Base-by-base conservation (phyloP, 2,329 filamentous ascomycete genomes). In the Claviceps fusiformis region DNA sequence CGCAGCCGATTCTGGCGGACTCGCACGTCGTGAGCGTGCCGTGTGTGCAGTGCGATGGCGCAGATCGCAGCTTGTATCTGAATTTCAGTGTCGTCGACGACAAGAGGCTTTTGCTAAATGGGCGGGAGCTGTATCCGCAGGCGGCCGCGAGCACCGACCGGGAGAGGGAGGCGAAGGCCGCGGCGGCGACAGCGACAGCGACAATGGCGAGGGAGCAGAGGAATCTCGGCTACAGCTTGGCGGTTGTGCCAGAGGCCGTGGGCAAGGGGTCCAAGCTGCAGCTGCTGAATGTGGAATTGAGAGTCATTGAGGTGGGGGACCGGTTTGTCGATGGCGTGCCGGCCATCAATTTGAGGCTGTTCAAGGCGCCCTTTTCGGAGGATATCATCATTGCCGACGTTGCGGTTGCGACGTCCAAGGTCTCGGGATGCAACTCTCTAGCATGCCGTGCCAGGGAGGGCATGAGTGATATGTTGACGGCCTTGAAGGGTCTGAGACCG, bases 231-330 rank as follows among this genome's bases (percentile, higher is more conserved):
- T 82, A 77, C 62, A 72, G 71, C 55, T 65, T 81, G 37, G 67
- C 71, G 48, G 68, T 73, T 27, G 68, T 67, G 39, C 70, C 70
- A 24, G 66, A 69, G 53, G 72, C 75, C 59, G 70, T 73, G 49
- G 75, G 80, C 55, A 73, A 76, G 52, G 72, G 77, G 10, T 75
- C 77, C 58, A 68, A 72, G 54, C 65, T 83, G 47, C 73, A 78
- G 56, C 66, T 83, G 3, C 66, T 84, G 53, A 66, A 71, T 43
- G 63, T 86, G 56, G 73, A 79, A 58, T 68, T 86, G 43, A 73
- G 80, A 59, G 75, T 87, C 58, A 74, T 82, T 57, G 76, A 82
- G 64, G 77, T 86, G 31, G 80, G 79, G 56, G 68, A 74, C 54
- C 70, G 72, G 47, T 80, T 82, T 56, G 67, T 85, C 54, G 69